These are phyloP conservation scores for Scenedesmus sp. DNA, from an alignment of 163 green algal species.

Conservation along the genomic window DNA sequence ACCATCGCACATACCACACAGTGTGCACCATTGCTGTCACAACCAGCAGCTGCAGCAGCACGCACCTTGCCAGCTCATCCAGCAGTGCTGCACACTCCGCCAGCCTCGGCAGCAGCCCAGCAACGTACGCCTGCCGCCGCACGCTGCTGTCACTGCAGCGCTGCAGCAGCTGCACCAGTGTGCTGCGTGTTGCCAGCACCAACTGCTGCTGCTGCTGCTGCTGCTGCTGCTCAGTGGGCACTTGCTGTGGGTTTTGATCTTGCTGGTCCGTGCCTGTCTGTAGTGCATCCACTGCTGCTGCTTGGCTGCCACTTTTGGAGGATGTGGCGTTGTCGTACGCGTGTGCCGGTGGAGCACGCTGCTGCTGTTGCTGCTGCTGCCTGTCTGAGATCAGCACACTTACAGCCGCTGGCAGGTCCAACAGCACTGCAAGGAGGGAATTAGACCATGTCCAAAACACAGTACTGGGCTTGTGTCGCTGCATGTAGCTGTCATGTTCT, in stretches of 20 bases:
- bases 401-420: neutral
- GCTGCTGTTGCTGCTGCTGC: neutral
- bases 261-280: neutral
- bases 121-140: constrained; percentile 13
- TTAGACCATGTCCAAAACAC: too few species aligned
- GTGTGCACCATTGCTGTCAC: neutral
- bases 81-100: constrained; percentile 14
- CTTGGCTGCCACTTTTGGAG: neutral
- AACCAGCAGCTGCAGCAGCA: neutral
- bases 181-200: neutral
- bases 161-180: constrained; percentile 46
- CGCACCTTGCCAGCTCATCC: constrained; percentile 33
- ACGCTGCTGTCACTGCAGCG: constrained; percentile 16
- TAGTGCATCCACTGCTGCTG: neutral
- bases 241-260: neutral
- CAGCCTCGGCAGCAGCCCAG: neutral
- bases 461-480: neutral
- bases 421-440: neutral
- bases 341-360: neutral
- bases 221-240: neutral
- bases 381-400: neutral
- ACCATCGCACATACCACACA: neutral
- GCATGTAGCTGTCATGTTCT: too few species aligned
- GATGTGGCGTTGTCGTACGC: too few species aligned
- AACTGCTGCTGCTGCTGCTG: constrained; percentile 19